Evolutionary conservation across 1,284 basidiomycete genomes (phyloP).

Genomic region (Apiotrichum brassicae): DNA sequence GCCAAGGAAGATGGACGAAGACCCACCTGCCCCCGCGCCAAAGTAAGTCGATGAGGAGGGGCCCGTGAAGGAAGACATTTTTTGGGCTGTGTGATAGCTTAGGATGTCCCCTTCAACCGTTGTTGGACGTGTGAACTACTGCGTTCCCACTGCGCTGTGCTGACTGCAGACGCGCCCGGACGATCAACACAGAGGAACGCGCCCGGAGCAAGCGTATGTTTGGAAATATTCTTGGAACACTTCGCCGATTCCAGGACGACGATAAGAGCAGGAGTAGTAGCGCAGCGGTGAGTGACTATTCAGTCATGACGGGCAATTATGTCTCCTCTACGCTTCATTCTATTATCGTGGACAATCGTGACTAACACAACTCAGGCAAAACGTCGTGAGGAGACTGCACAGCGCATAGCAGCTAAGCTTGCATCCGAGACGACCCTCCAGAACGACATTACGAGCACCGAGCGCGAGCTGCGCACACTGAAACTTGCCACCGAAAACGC

Average conservation of each 20-base stretch:
- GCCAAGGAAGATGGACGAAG: background rate
- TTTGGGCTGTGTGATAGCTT: too few relatives aligned
- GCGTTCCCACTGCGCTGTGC: too few relatives aligned
- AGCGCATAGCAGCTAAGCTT: constrained; percentile 39
- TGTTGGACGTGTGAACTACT: too few relatives aligned
- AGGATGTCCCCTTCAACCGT: too few relatives aligned
- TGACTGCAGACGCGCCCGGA: constrained; percentile 29
- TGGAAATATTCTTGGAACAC: constrained; percentile 44
- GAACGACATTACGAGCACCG: constrained; percentile 35
- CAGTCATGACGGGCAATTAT: constrained; percentile 6
- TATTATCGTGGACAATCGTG: too few relatives aligned
- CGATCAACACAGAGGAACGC: constrained; percentile 36
- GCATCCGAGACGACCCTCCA: constrained; percentile 33
- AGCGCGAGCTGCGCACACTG: constrained; percentile 36
- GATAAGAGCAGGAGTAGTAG: constrained; percentile 36
- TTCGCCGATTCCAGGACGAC: constrained; percentile 45
- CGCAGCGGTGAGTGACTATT: constrained; percentile 42
- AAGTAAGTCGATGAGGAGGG: background rate
- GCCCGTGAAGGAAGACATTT: too few relatives aligned
- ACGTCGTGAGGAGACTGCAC: constrained; percentile 37
- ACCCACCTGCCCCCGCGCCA: background rate
- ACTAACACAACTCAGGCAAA: constrained; percentile 33
- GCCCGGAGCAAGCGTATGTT: constrained; percentile 41
- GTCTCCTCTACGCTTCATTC: too few relatives aligned
- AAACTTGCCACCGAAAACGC: constrained; percentile 35